A percentile compares a stretch with the other conserved stretches of the same genome.
Evolutionary conservation across 116 monocot species (phyloP).

Genomic region (Zostera marina): DNA sequence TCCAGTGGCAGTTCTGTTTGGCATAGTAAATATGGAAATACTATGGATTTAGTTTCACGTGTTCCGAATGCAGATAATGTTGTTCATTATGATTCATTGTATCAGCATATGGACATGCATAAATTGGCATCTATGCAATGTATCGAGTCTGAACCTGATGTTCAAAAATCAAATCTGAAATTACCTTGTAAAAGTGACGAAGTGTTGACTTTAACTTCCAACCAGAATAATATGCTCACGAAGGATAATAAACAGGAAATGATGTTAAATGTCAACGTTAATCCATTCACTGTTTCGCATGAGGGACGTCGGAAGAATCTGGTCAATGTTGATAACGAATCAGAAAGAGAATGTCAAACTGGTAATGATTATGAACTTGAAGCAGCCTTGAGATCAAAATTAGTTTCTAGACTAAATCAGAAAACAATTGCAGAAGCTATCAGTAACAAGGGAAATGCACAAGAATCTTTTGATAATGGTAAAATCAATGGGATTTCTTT

Average conservation of each 20-base stretch:
- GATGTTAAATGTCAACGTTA: background rate
- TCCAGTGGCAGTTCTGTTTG: constrained; percentile 24
- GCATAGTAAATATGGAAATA: constrained; percentile 11
- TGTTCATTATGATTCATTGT: constrained; percentile 9
- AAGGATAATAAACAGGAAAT: background rate
- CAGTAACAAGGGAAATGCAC: constrained; percentile 10
- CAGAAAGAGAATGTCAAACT: constrained; percentile 20
- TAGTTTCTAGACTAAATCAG: constrained; percentile 41
- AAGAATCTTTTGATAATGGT: constrained; percentile 9
- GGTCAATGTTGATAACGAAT: constrained; percentile 8
- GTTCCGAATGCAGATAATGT: constrained; percentile 8
- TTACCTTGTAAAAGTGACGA: background rate
- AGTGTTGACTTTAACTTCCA: background rate
- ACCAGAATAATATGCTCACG: constrained; percentile 5
- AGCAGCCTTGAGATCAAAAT: constrained; percentile 71
- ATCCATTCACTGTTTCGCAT: constrained; percentile 11
- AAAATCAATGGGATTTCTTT: background rate
- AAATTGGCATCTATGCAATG: constrained; percentile 11
- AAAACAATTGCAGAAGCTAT: constrained; percentile 23
- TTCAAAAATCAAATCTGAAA: constrained; percentile 15
- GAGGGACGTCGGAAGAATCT: constrained; percentile 11
- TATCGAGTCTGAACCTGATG: constrained; percentile 27
- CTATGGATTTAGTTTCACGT: background rate
- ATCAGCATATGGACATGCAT: constrained; percentile 8
- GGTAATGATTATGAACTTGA: constrained; percentile 64